phyloP scores from a whole-genome alignment of 352 stramenopile species.

The Phytophthora brassicae region DNA sequence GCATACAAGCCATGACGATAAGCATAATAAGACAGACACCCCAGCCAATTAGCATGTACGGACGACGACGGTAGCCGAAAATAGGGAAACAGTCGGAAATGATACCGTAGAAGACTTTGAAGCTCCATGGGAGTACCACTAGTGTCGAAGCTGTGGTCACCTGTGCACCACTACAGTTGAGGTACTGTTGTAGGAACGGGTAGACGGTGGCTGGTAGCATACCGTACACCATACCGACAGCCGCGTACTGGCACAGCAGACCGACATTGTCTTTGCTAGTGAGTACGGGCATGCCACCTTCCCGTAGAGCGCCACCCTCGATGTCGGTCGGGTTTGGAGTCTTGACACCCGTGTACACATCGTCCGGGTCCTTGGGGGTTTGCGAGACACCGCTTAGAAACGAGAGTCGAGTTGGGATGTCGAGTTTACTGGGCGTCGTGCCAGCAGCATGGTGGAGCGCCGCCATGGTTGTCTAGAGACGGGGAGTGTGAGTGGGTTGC shows the following conservation, averaged over 20 bases:
- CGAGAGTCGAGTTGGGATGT: conserved; percentile 37
- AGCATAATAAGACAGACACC: conserved; percentile 46
- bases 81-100: conserved; percentile 30
- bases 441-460: conserved; percentile 22
- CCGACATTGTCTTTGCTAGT: conserved; percentile 42
- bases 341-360: conserved; percentile 28
- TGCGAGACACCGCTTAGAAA: conserved; percentile 35
- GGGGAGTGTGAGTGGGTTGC: background rate
- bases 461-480: conserved; percentile 18
- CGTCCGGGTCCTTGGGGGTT: conserved; percentile 23
- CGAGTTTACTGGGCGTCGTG: conserved; percentile 29
- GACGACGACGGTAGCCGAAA: conserved; percentile 52
- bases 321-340: conserved; percentile 29
- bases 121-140: conserved; percentile 34
- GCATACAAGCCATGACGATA: conserved; percentile 46
- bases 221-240: conserved; percentile 51
- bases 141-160: conserved; percentile 26
- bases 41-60: conserved; percentile 65
- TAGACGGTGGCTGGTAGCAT: conserved; percentile 41
- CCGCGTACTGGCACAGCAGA: conserved; percentile 51
- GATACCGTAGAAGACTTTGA: conserved; percentile 36
- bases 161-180: conserved; percentile 30
- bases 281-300: conserved; percentile 38
- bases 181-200: conserved; percentile 37
- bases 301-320: conserved; percentile 45